These are phyloP conservation scores for Candida pseudoglaebosa DNA, from an alignment of 805 yeast genomes.

Conservation along the genomic window DNA sequence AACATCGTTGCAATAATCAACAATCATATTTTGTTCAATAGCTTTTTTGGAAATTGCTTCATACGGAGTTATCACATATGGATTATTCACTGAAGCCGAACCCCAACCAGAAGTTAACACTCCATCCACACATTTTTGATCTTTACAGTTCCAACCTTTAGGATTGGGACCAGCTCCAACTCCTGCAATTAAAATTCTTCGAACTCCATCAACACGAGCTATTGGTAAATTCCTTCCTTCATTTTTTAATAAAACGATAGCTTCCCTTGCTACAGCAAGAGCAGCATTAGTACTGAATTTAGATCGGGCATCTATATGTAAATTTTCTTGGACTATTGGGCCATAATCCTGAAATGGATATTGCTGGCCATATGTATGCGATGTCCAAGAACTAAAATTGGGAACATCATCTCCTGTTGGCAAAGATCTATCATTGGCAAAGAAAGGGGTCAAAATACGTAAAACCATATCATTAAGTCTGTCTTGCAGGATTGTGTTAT, in stretches of 20 bases:
- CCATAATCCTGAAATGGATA: conserved; percentile 53
- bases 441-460: conserved; percentile 55
- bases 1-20: conserved; percentile 43
- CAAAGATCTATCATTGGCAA: conserved; percentile 35
- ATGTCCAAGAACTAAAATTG: conserved; percentile 57
- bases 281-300: conserved; percentile 47
- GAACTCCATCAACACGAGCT: conserved; percentile 36
- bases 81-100: conserved; percentile 54
- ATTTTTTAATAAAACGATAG: conserved; percentile 53
- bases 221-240: conserved; percentile 51
- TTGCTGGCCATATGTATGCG: conserved; percentile 50
- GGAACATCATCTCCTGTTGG: conserved; percentile 44
- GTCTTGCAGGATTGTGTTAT: conserved; percentile 49
- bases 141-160: conserved; percentile 51
- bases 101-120: conserved; percentile 62
- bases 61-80: conserved; percentile 54
- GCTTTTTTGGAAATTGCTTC: conserved; percentile 52
- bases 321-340: conserved; percentile 49
- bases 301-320: conserved; percentile 52
- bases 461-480: conserved; percentile 62
- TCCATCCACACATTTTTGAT: conserved; percentile 51
- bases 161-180: conserved; percentile 49
- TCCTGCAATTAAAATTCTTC: conserved; percentile 46
- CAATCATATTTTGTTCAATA: conserved; percentile 39
- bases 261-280: conserved; percentile 52